Conservation (phyloP, 192 early-diverging fungal genomes). For the Ambispora gerdemannii region DNA sequence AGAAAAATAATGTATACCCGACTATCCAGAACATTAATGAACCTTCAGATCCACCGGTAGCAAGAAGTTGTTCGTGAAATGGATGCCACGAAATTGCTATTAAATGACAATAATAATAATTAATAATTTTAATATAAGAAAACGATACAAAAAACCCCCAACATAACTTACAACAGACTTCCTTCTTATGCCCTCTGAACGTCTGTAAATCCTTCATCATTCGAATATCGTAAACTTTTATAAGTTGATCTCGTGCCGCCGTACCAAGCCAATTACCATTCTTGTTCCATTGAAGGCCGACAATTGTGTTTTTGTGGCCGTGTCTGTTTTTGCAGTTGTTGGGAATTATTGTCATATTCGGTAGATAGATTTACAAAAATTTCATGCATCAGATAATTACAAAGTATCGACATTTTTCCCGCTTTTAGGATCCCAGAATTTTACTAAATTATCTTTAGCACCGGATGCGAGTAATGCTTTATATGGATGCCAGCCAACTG, state of each 20-base stretch:
- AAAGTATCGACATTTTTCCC: slow-evolving; percentile 82
- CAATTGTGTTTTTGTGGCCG: slow-evolving; percentile 91
- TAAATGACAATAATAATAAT: not conserved
- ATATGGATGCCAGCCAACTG: slow-evolving; percentile 96
- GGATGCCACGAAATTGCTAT: slow-evolving; percentile 93
- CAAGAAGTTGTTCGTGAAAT: slow-evolving; percentile 83
- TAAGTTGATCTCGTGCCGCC: slow-evolving; percentile 82
- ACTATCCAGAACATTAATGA: slow-evolving; percentile 83
- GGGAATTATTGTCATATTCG: not conserved
- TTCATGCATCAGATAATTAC: slow-evolving; percentile 39
- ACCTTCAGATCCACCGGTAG: slow-evolving; percentile 88
- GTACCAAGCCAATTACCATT: slow-evolving; percentile 97
- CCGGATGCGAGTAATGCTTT: slow-evolving; percentile 92
- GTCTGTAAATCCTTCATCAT: slow-evolving; percentile 86
- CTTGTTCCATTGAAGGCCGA: slow-evolving; percentile 89
- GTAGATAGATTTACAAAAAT: not conserved
- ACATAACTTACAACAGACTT: slow-evolving; percentile 71
- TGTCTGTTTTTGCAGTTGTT: slow-evolving; percentile 49
- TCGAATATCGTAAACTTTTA: slow-evolving; percentile 94
- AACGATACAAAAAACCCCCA: not conserved
- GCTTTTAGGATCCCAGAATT: slow-evolving; percentile 95
- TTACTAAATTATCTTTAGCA: slow-evolving; percentile 92
- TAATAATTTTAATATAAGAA: slow-evolving; percentile 4
- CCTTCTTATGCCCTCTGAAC: slow-evolving; percentile 83
- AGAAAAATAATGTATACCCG: slow-evolving; percentile 50